Evolutionary conservation across 305 asterid genomes (phyloP), one percentile per base, ranked within the genome.

Genomic region (Fraxinus floribunda): DNA sequence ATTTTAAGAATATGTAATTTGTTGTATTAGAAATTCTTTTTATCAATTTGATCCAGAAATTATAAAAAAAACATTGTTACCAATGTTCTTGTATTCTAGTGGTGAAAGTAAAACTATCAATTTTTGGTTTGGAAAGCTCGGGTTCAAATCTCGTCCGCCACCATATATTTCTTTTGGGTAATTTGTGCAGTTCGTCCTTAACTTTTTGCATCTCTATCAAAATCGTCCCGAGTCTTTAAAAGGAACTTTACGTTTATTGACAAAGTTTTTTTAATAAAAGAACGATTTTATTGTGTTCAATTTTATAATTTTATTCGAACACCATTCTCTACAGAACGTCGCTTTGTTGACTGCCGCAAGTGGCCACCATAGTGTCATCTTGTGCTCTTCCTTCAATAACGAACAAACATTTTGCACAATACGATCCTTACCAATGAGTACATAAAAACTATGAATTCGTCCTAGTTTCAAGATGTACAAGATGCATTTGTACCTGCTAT

Each of bases 381-480:
- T 44, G n/a, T 44, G n/a, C 55, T 44, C 55, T 46, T 46, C 57
- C 57, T 46, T 46, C 66, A 57, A 30, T 6, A 71, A 66, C 35
- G 34, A 68, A 68, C 39, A 68, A 71, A 71, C 44, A 71, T 16
- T 30, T 30, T 36, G 22, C 76, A 30, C 24, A 35, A 20, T 72
- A 72, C 46, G 7, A 34, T 32, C 15, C 76, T 34, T 35, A 72
- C 46, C 76, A 32, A 32, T 16, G 26, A 34, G 7, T 72, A 72
- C 46, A 34, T 34, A 32, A 20, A n/a, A n/a, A 70, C 75, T 11
- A 34, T 35, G 46, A 35, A 72, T 34, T n/a, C 49, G 16, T 72
- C 77, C 77, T 72, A 72, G 49, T 72, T 72, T 72, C 76, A 72
- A 15, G 9, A 34, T 72, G 29, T 72, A 72, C 77, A 72, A 3